Evolutionary conservation across 768 basidiomycete species (phyloP).

Genomic region (Lenzites betulinus): DNA sequence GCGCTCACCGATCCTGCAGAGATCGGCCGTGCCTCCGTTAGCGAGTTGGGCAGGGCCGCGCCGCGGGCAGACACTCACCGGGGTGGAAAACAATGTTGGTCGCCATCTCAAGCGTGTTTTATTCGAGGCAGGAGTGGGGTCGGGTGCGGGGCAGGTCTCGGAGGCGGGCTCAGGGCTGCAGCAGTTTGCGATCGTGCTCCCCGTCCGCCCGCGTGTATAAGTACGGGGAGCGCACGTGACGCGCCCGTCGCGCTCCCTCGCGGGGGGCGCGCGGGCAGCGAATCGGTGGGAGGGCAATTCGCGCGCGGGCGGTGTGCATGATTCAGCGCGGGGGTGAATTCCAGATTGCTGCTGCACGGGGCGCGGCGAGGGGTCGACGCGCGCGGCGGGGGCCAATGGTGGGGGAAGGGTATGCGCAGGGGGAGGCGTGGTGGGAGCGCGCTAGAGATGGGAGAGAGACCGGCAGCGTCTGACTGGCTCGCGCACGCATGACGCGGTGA

Average conservation of each 20-base stretch:
- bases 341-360: conserved; percentile 9
- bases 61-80: conserved; percentile 41
- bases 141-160: not conserved
- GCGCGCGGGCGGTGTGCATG: conserved; percentile 15
- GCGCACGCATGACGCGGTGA: not conserved
- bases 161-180: not conserved
- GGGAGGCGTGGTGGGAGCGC: not conserved
- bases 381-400: conserved; percentile 1
- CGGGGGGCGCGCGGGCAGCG: conserved; percentile 12
- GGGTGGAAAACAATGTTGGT: conserved; percentile 65
- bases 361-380: not conserved
- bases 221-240: conserved; percentile 27
- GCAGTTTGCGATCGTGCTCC: not conserved
- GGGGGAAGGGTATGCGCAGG: conserved; percentile 6
- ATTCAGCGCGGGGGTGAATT: conserved; percentile 19
- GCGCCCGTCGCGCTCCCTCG: not conserved
- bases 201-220: conserved; percentile 26
- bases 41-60: too few relatives aligned
- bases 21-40: too few relatives aligned
- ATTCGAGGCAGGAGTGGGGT: not conserved
- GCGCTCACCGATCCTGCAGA: conserved; percentile 66
- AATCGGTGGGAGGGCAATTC: conserved; percentile 16
- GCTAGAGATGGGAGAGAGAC: not conserved
- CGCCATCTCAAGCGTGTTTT: conserved; percentile 32
- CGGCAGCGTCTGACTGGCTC: conserved; percentile 18